These are phyloP conservation scores for Chrysopogon serrulatus DNA, from an alignment of 176 grass and related monocot species.

Conservation along the genomic window DNA sequence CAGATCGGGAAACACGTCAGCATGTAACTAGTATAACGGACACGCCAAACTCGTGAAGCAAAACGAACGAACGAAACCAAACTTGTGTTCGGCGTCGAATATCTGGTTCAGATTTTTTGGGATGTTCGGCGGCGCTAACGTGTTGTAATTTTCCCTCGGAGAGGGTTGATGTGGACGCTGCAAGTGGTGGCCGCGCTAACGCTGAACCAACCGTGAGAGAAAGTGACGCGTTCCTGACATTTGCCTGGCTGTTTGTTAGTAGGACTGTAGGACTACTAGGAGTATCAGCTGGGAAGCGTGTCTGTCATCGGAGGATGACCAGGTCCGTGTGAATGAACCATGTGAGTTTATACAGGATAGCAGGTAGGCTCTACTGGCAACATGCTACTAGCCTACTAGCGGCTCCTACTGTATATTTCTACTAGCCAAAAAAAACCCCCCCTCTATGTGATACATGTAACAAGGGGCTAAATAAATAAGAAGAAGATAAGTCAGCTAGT, in stretches of 20 bases:
- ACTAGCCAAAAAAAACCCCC: neutral
- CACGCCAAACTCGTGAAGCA: neutral
- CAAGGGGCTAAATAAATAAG: neutral
- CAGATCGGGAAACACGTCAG: neutral
- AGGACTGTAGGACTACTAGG: too few relatives aligned
- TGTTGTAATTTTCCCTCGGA: neutral
- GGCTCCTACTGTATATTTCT: neutral
- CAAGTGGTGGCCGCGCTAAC: neutral
- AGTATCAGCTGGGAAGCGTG: neutral
- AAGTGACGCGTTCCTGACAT: neutral
- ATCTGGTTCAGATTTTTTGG: neutral
- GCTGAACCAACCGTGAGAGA: neutral
- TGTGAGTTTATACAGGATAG: neutral
- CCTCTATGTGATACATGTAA: neutral
- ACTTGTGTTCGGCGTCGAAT: neutral
- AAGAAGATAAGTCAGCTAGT: neutral
- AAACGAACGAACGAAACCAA: neutral
- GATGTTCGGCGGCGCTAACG: neutral
- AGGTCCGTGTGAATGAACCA: constrained; percentile 34
- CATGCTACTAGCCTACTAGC: neutral
- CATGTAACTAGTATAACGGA: neutral
- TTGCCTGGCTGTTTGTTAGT: neutral
- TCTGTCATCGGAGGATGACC: neutral
- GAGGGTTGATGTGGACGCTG: neutral
- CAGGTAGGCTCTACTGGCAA: neutral